A percentile compares a stretch with the other conserved stretches of the same genome.
These are phyloP conservation scores for Nyctanthes arbortristis DNA, from an alignment of 257 asterid species.

Conservation along the genomic window DNA sequence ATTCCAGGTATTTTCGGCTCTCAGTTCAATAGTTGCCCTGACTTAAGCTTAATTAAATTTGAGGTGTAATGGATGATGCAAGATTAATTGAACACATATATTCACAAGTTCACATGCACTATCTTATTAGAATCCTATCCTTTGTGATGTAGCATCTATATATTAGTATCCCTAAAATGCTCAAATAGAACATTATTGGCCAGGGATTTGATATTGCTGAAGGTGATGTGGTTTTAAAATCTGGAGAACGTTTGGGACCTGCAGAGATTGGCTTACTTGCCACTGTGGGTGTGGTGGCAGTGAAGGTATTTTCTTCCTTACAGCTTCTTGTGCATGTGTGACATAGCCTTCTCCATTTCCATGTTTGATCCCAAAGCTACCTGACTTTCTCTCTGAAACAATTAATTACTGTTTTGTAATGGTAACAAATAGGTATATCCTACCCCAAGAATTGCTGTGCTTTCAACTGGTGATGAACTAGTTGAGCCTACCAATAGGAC, in stretches of 20 bases:
- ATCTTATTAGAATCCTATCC: conserved; percentile 17
- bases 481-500: conserved; percentile 64
- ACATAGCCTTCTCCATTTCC: conserved; percentile 22
- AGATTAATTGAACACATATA: conserved; percentile 4
- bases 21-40: conserved; percentile 5
- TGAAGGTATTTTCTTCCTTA: conserved; percentile 56
- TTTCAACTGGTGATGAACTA: conserved; percentile 96
- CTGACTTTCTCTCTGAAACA: conserved; percentile 14
- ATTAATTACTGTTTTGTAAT: conserved; percentile 22
- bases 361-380: conserved; percentile 23
- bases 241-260: conserved; percentile 78
- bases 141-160: conserved; percentile 16
- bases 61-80: conserved; percentile 21
- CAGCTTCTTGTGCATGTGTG: conserved; percentile 1
- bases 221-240: conserved; percentile 75
- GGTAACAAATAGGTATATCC: conserved; percentile 60
- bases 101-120: conserved; percentile 4
- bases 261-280: conserved; percentile 95
- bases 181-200: conserved; percentile 17
- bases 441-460: conserved; percentile 72
- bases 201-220: conserved; percentile 86
- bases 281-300: conserved; percentile 66
- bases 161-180: not conserved
- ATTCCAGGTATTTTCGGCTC: conserved; percentile 12
- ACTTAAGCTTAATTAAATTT: conserved; percentile 4